Base-by-base conservation (phyloP, 345 rosid species). In the Arabidopsis suecica region DNA sequence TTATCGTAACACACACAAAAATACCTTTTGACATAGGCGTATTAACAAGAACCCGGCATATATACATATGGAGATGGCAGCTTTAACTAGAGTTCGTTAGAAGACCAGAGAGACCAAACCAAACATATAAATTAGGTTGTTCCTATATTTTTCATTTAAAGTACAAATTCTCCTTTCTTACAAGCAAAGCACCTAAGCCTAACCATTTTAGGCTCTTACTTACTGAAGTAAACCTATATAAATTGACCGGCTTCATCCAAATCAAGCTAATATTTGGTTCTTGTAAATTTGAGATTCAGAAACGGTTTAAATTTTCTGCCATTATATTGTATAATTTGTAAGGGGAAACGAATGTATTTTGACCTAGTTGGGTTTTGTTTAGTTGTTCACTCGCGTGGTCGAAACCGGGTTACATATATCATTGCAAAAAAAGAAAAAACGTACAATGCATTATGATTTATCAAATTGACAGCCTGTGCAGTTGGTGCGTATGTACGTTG, bases 181-280 rank as follows among this genome's bases (percentile, higher is more conserved):
- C 70, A 69, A 76, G 75, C 80, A 76, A 76, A 62, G 70, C 75
- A 62, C 65, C 65, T 47, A 61, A 53, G 33, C 33, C 47, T 20
- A 38, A 41, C 22, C 41, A 32, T 50, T 51, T 30, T 6, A 40
- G 18, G 10, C 68, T 51, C 62, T 42, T 9, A 18, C 62, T 53
- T 30, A 68, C 68, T 40, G 7, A 49, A 41, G 45, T 60, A 33
- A 50, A 40, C 57, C 47, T 37, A 42, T 42, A 22, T 37, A 42
- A 33, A 22, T 60, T 50, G 54, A 60, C 63, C 56, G 37, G 28
- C 13, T n/a, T 32, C 10, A 68, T 32, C 32, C 40, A 55, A 61
- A 10, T 68, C 5, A 25, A 41, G 6, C 55, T 38, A 40, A 28
- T 9, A 0, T 30, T 53, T 61, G 38, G 70, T 34, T 76, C 23